Percentiles rank a stretch among this genome's conserved stretches.
Evolutionary conservation across 805 yeast genomes (phyloP).

Genomic region (Starmerella kuoi): DNA sequence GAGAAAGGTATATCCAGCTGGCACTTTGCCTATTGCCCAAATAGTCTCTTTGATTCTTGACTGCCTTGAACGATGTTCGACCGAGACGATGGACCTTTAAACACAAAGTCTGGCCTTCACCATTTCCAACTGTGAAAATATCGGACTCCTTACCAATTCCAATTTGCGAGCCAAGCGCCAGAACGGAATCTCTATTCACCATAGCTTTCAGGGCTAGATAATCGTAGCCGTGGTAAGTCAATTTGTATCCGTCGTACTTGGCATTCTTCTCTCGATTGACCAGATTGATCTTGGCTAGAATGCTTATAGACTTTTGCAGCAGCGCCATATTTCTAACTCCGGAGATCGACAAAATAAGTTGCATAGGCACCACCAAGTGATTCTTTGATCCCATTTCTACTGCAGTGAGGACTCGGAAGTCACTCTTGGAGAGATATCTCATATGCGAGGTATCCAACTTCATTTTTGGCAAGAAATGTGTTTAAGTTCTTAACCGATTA

Average conservation of each 20-base stretch:
- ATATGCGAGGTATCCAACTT: constrained; percentile 85
- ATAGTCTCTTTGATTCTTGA: constrained; percentile 88
- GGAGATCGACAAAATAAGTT: constrained; percentile 66
- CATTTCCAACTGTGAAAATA: constrained; percentile 69
- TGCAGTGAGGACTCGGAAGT: constrained; percentile 78
- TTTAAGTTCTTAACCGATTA: neutral
- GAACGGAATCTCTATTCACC: constrained; percentile 58
- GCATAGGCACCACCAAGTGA: constrained; percentile 90
- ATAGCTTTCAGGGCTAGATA: constrained; percentile 80
- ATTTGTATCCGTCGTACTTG: constrained; percentile 84
- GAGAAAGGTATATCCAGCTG: constrained; percentile 86
- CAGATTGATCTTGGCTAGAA: constrained; percentile 73
- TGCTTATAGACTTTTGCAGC: constrained; percentile 67
- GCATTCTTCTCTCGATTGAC: constrained; percentile 75
- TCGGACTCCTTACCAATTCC: constrained; percentile 98
- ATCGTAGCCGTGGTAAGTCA: constrained; percentile 84
- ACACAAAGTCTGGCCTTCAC: constrained; percentile 53
- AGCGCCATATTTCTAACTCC: constrained; percentile 64
- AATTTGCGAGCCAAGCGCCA: constrained; percentile 71
- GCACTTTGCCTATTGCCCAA: constrained; percentile 57
- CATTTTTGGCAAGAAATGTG: too few species aligned
- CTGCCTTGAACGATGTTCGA: constrained; percentile 82
- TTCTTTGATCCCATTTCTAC: constrained; percentile 76
- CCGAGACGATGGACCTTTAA: constrained; percentile 89
- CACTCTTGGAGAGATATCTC: constrained; percentile 85